A percentile compares a stretch with the other conserved stretches of the same genome.
Evolutionary conservation across 805 yeast species (phyloP).

Genomic region (Danielia reshetovae): DNA sequence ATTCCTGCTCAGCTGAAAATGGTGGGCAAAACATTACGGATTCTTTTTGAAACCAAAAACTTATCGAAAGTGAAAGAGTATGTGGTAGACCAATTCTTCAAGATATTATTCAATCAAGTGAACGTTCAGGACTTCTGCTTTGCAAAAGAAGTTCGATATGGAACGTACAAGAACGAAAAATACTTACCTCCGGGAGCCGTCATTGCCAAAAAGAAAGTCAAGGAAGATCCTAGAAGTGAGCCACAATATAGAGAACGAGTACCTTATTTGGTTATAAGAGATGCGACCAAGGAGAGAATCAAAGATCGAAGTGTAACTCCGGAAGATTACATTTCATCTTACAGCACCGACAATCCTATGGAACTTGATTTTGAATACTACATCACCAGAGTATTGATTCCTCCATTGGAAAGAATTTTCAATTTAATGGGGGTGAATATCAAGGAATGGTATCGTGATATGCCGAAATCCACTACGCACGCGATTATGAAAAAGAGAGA

Average conservation of each 20-base stretch:
- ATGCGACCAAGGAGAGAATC: slow-evolving; percentile 51
- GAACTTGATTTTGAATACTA: slow-evolving; percentile 81
- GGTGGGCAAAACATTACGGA: slow-evolving; percentile 62
- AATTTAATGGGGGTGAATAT: slow-evolving; percentile 80
- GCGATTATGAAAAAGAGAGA: slow-evolving; percentile 7
- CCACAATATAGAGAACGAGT: slow-evolving; percentile 90
- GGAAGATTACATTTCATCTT: slow-evolving; percentile 53
- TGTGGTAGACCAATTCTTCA: slow-evolving; percentile 61
- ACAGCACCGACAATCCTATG: slow-evolving; percentile 27
- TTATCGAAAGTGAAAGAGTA: slow-evolving; percentile 66
- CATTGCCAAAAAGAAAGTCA: slow-evolving; percentile 60
- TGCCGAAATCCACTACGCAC: slow-evolving; percentile 43
- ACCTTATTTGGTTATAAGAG: slow-evolving; percentile 74
- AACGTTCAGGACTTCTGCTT: slow-evolving; percentile 83
- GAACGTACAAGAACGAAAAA: slow-evolving; percentile 69
- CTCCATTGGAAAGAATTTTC: slow-evolving; percentile 85
- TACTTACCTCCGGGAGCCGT: slow-evolving; percentile 91
- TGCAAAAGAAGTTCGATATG: slow-evolving; percentile 84
- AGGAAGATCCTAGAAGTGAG: slow-evolving; percentile 64
- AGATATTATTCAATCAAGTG: slow-evolving; percentile 59
- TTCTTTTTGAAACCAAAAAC: slow-evolving; percentile 69
- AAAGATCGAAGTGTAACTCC: slow-evolving; percentile 82
- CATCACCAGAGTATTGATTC: slow-evolving; percentile 76
- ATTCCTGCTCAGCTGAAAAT: slow-evolving; percentile 87
- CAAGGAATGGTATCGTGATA: slow-evolving; percentile 65